Evolutionary conservation across 139 green algal species (phyloP), one percentile per base, ranked within the genome.

Genomic region (Auxenochlorella pyrenoidosa): DNA sequence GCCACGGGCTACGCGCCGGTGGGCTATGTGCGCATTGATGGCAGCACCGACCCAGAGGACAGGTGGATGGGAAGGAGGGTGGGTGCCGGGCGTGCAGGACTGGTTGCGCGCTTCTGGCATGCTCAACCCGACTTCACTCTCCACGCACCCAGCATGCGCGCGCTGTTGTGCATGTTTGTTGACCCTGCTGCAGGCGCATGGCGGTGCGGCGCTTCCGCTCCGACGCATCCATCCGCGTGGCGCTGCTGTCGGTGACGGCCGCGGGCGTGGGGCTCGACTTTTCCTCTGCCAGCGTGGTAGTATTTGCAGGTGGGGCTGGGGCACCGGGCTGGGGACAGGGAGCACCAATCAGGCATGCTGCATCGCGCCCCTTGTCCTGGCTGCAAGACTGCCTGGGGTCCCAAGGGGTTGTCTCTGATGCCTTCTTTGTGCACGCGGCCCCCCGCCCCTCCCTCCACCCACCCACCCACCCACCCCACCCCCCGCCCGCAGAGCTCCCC

Each of bases 241-340:
- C 97, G 26, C 91, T 99, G 72, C 94, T 99, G 51, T 96, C 93
- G 63, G 93, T 99, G 70, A 98, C 94, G 30, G 96, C 97, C 5
- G 97, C 95, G 16, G 97, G 95, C n/a, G 92, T 95, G 78, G 97
- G 97, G 12, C 90, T 99, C 63, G 97, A 99, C 92, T 98, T 99
- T 86, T 94, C 80, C 51, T 79, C 93, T 0, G 97, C 97, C 16
- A 91, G 82, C 66, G 91, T 87, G 5, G 97, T 99, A 13, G 95
- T 99, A 34, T 99, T 99, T 94, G 96, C 85, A 72, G 86, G 86
- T 86, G 66, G 21, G 78, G 34, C 4, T 44, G 34, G 36, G n/a
- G 60, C 43, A 40, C 41, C 18, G 18, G 32, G 51, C 16, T 22
- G 43, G 30, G 26, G 22, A 36, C 5, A 34, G 18, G 65, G 3